A percentile compares a stretch with the other conserved stretches of the same genome.
Evolutionary conservation across 202 grass and related monocot genomes (phyloP).

Genomic region (Hordeum pubiflorum): DNA sequence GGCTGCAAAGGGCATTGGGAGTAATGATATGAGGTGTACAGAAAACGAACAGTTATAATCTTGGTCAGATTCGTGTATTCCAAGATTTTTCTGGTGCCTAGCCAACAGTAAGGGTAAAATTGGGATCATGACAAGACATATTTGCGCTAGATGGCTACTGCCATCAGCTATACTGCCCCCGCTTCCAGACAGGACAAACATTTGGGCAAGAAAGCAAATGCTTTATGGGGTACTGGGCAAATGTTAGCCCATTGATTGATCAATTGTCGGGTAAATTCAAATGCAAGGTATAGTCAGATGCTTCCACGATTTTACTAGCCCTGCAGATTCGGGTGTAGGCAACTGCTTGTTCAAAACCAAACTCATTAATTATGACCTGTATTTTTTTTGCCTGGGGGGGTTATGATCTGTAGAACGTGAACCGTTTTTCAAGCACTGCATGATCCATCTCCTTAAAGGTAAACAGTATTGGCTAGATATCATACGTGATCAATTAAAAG

Average conservation of each 20-base stretch:
- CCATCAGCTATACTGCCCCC: not conserved
- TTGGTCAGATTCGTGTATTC: not conserved
- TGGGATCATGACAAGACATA: not conserved
- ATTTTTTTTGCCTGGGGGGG: too few species aligned
- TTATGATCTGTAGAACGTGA: not conserved
- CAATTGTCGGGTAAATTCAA: not conserved
- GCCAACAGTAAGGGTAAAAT: not conserved
- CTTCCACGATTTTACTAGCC: not conserved
- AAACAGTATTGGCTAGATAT: not conserved
- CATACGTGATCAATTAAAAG: not conserved
- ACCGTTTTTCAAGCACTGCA: not conserved
- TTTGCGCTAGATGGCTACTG: not conserved
- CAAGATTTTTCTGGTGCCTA: not conserved
- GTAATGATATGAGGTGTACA: not conserved
- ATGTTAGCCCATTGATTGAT: not conserved
- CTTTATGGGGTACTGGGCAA: not conserved
- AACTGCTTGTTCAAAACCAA: not conserved
- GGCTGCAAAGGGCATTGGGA: conserved; percentile 6
- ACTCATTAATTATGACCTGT: not conserved
- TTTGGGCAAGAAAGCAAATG: not conserved
- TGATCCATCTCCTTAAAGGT: not conserved
- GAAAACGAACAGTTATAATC: not conserved
- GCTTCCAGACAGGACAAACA: not conserved
- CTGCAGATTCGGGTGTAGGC: not conserved
- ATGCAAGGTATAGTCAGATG: not conserved